phyloP scores from a whole-genome alignment of 176 grass and related monocot genomes.

The Dendrocalamus sinicus region DNA sequence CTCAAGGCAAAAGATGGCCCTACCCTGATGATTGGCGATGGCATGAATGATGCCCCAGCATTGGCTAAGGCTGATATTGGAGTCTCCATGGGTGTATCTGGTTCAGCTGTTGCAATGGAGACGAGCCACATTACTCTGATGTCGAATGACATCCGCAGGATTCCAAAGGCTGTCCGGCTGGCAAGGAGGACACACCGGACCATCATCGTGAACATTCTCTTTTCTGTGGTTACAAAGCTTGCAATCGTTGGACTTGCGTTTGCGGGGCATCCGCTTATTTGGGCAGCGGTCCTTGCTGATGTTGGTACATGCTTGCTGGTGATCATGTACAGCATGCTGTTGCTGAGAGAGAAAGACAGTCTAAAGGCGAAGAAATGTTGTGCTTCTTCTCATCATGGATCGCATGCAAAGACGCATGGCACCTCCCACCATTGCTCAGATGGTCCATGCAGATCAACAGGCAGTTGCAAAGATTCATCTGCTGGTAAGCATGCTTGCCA shows the following conservation, averaged over 20 bases:
- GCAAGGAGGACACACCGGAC: conserved; percentile 75
- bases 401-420: conserved; percentile 41
- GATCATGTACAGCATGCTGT: conserved; percentile 93
- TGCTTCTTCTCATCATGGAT: conserved; percentile 50
- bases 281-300: conserved; percentile 97
- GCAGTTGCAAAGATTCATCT: conserved; percentile 41
- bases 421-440: conserved; percentile 41
- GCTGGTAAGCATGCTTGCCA: conserved; percentile 36
- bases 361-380: conserved; percentile 63
- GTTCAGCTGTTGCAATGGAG: conserved; percentile 92
- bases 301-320: conserved; percentile 95
- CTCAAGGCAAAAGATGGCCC: conserved; percentile 71
- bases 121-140: conserved; percentile 94
- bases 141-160: conserved; percentile 91
- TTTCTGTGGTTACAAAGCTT: conserved; percentile 76
- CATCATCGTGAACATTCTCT: conserved; percentile 75
- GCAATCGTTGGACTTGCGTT: conserved; percentile 72
- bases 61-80: conserved; percentile 86
- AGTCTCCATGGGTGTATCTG: conserved; percentile 95
- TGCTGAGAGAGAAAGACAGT: conserved; percentile 58
- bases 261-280: conserved; percentile 76
- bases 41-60: conserved; percentile 96
- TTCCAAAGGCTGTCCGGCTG: conserved; percentile 70
- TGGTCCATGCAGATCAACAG: conserved; percentile 39
- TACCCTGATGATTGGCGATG: conserved; percentile 88